Conservation (phyloP, 805 yeast genomes). For the Diddensiella transvaalensis region DNA sequence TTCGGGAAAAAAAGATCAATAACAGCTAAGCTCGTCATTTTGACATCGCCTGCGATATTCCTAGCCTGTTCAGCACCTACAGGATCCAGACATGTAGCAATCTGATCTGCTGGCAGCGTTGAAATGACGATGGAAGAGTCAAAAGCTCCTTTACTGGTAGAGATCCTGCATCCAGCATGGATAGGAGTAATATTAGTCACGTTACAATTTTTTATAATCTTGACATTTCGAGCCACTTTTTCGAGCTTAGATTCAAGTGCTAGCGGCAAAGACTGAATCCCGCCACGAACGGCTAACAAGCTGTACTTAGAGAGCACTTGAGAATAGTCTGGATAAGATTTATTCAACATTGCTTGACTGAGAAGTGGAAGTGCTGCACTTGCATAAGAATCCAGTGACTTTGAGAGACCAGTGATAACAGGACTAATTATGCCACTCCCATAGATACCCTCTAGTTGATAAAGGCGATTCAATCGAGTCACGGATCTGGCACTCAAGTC, state of each 20-base stretch:
- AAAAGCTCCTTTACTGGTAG: constrained; percentile 3
- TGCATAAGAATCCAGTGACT: constrained; percentile 26
- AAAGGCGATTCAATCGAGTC: constrained; percentile 54
- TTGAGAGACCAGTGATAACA: constrained; percentile 36
- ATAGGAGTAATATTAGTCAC: constrained; percentile 16
- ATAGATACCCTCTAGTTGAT: constrained; percentile 48
- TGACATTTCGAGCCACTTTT: constrained; percentile 20
- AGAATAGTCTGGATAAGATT: constrained; percentile 9
- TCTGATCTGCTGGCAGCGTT: constrained; percentile 20
- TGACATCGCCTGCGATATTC: constrained; percentile 42
- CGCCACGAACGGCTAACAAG: constrained; percentile 22
- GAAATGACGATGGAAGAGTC: constrained; percentile 17
- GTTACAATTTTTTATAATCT: constrained; percentile 16
- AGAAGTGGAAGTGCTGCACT: constrained; percentile 27
- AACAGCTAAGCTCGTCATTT: constrained; percentile 54
- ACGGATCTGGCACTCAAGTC: constrained; percentile 56
- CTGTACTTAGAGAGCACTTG: constrained; percentile 12
- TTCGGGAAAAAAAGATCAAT: constrained; percentile 63
- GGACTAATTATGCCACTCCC: constrained; percentile 53
- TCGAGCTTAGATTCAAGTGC: constrained; percentile 25
- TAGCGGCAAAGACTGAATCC: constrained; percentile 28
- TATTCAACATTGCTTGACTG: constrained; percentile 24
- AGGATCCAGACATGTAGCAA: constrained; percentile 14
- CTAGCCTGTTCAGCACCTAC: constrained; percentile 12
- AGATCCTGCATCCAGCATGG: constrained; percentile 8